Conservation (phyloP, 164 flowering plant genomes). For the Chimonanthus praecox region DNA sequence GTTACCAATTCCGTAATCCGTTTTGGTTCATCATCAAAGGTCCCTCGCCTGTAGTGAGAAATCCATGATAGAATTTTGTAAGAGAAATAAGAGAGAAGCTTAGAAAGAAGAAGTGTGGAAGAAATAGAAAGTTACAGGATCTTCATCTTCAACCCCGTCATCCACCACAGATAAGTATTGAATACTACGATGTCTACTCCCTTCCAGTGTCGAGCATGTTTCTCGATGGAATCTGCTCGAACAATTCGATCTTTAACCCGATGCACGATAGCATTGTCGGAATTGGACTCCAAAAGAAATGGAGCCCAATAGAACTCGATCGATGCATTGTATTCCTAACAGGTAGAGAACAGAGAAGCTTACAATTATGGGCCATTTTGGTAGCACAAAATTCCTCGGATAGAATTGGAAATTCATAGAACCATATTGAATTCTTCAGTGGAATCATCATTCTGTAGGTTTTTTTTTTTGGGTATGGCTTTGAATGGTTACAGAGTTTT, state of each 20-base stretch:
- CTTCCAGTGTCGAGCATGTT: conserved; percentile 60
- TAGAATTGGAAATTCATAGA: no score
- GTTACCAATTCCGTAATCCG: conserved; percentile 42
- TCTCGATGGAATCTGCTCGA: conserved; percentile 61
- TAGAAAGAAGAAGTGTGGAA: neutral
- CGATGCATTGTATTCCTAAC: conserved; percentile 85
- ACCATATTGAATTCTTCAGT: no score
- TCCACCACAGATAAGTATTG: conserved; percentile 84
- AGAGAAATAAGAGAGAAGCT: neutral
- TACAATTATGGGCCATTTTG: neutral
- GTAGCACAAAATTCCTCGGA: no score
- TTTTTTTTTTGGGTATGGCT: no score
- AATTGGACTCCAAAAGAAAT: conserved; percentile 83
- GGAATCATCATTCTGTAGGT: no score
- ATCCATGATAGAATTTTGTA: neutral
- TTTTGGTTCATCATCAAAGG: conserved; percentile 48
- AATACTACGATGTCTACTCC: conserved; percentile 65
- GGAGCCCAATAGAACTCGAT: conserved; percentile 99
- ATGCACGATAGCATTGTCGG: conserved; percentile 60
- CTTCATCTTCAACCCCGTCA: conserved; percentile 60
- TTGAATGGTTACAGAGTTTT: no score
- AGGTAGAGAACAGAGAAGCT: neutral
- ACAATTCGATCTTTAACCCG: conserved; percentile 57
- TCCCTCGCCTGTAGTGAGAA: conserved; percentile 35
- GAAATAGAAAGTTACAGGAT: conserved; percentile 34